These are phyloP conservation scores for Hebeloma cylindrosporum DNA, from an alignment of 768 basidiomycete genomes.

Conservation along the genomic window DNA sequence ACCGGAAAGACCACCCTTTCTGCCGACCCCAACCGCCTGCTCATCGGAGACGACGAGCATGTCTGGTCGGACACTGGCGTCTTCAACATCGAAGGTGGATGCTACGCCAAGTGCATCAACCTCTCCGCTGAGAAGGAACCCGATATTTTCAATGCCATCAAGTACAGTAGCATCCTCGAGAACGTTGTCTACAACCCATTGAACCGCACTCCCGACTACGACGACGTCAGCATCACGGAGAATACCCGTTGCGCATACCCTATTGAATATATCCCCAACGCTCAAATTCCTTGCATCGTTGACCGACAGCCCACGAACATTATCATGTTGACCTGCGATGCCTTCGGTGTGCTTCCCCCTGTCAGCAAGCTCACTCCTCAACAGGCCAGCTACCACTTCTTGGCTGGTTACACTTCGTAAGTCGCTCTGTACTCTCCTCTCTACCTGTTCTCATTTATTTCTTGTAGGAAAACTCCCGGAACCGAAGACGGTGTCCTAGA, in stretches of 20 bases:
- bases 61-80: conserved; percentile 99
- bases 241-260: conserved; percentile 99
- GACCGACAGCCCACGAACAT: conserved; percentile 89
- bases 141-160: conserved; percentile 94
- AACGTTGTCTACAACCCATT: conserved; percentile 95
- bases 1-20: conserved; percentile 99
- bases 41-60: conserved; percentile 99
- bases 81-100: conserved; percentile 99
- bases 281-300: conserved; percentile 89
- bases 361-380: conserved; percentile 89
- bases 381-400: conserved; percentile 97
- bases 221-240: conserved; percentile 95
- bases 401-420: conserved; percentile 93
- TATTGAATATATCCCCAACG: conserved; percentile 95
- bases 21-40: conserved; percentile 88
- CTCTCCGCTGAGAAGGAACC: conserved; percentile 97
- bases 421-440: conserved; percentile 23
- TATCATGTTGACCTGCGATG: conserved; percentile 97
- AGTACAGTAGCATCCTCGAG: conserved; percentile 95
- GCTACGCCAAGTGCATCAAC: conserved; percentile 98
- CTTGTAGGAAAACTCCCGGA: conserved; percentile 87
- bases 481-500: conserved; percentile 98
- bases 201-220: conserved; percentile 86
- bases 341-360: conserved; percentile 96
- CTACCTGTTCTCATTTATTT: conserved; percentile 18